Percentiles rank a stretch among this genome's conserved stretches.
Conservation (phyloP, 768 basidiomycete genomes). For the Krasilnikovozyma curviuscula region DNA sequence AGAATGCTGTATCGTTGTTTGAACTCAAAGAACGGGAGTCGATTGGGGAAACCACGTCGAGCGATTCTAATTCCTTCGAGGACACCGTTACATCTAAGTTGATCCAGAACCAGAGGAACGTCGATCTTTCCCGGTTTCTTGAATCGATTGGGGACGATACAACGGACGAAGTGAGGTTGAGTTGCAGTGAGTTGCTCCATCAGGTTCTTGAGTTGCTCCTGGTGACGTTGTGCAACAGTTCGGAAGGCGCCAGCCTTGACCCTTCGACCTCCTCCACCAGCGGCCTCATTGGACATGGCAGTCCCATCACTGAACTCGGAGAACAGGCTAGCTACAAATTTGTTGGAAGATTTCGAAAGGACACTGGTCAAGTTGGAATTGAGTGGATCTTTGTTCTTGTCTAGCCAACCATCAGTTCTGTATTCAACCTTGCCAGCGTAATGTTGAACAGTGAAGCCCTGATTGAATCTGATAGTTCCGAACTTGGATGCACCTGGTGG, state of each 20-base stretch:
- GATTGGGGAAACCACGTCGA: conserved; percentile 87
- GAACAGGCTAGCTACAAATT: conserved; percentile 65
- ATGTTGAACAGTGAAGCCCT: conserved; percentile 74
- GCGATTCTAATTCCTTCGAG: conserved; percentile 97
- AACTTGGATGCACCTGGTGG: conserved; percentile 44
- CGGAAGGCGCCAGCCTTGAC: conserved; percentile 93
- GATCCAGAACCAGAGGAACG: conserved; percentile 85
- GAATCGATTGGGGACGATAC: conserved; percentile 82
- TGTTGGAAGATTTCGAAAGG: conserved; percentile 59
- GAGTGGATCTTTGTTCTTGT: conserved; percentile 98
- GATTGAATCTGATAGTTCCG: conserved; percentile 66
- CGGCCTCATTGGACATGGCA: too few relatives aligned
- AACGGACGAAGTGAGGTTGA: conserved; percentile 93
- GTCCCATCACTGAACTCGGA: conserved; percentile 58
- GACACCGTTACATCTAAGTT: conserved; percentile 94
- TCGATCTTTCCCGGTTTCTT: conserved; percentile 86
- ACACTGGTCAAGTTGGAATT: conserved; percentile 89
- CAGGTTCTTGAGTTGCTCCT: conserved; percentile 76
- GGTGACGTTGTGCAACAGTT: conserved; percentile 86
- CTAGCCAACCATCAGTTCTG: conserved; percentile 85
- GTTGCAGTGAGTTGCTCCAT: conserved; percentile 83
- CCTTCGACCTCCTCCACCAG: conserved; percentile 6
- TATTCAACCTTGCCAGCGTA: conserved; percentile 97
- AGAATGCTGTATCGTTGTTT: conserved; percentile 90
- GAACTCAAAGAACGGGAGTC: conserved; percentile 92